phyloP scores from a whole-genome alignment of 225 moss, liverwort and hornwort genomes.

The Pleurozium schreberi region DNA sequence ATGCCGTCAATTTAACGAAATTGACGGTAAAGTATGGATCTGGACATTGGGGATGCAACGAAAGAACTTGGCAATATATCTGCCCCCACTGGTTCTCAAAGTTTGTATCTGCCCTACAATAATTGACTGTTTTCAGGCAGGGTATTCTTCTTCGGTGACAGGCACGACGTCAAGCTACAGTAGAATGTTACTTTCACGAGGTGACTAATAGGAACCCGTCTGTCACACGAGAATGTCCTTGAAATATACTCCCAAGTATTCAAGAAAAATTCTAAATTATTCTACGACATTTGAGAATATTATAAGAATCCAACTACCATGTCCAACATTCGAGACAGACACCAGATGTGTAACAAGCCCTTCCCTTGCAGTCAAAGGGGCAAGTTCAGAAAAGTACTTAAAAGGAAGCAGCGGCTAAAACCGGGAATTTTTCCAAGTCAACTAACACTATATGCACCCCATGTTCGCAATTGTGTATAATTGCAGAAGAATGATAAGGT shows the following conservation, averaged over 20 bases:
- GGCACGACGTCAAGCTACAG: background rate
- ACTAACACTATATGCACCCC: background rate
- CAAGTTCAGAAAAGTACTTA: background rate
- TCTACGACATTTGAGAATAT: background rate
- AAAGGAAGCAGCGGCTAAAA: background rate
- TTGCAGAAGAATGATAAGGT: background rate
- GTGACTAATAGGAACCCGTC: background rate
- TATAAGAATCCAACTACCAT: background rate
- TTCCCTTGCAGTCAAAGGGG: background rate
- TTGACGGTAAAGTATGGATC: background rate
- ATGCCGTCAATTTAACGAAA: background rate
- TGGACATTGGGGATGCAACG: background rate
- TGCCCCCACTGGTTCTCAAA: background rate
- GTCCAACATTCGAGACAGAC: background rate
- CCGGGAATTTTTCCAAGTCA: background rate
- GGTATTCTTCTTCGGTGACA: background rate
- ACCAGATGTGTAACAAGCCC: background rate
- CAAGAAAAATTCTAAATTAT: background rate
- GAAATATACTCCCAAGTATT: background rate
- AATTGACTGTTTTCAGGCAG: background rate
- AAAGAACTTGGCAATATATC: background rate
- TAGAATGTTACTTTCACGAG: background rate
- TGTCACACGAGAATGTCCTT: background rate
- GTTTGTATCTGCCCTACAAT: background rate
- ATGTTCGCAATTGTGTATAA: background rate